Base-by-base conservation (phyloP, 164 flowering plant species). In the Houttuynia cordata region DNA sequence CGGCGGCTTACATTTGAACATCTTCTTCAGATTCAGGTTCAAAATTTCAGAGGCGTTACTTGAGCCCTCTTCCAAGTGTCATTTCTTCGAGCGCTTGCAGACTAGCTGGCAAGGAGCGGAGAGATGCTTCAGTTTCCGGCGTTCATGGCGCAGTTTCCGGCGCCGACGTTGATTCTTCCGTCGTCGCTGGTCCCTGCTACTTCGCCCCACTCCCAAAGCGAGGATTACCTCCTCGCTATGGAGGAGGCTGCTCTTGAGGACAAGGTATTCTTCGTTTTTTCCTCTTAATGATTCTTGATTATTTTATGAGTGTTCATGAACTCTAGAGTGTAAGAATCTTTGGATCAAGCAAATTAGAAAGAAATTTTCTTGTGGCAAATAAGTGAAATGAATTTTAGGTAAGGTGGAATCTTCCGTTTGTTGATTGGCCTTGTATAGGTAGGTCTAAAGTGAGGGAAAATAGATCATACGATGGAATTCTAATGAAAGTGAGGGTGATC, bases 191-290 rank as follows among this genome's bases (percentile, higher is more conserved):
- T 93, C 17, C 86, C 87, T 0, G 67, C 85, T 10, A 97, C 82
- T 63, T 88, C 90, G 85, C 84, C 96, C 4, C 87, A 74, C n/a
- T 81, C 90, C 57, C 90, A 76, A n/a, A 81, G 60, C 70, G 97
- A 93, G 20, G 99, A 89, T 68, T 70, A 79, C 30, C 85, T 84
- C 53, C 83, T 93, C 57, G 83, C 94, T 74, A 62, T 83, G 78
- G 96, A 89, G 64, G 99, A 93, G 63, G 76, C 96, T 25, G 88
- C 81, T 24, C 82, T 72, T 70, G 92, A 86, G 67, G 88, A 84
- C 3, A 90, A 90, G 97, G 99, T 92, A 59, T n/a, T 19, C 47
- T 51, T 30, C 8, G n/a, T 30, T 3, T 30, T n/a, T 37, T 30
- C 21, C 17, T 14, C 50, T 53, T 20, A 0, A 10, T 21, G 57